These are phyloP conservation scores for Cryptococcus sp. DNA, from an alignment of 1,284 basidiomycete genomes.

Conservation along the genomic window DNA sequence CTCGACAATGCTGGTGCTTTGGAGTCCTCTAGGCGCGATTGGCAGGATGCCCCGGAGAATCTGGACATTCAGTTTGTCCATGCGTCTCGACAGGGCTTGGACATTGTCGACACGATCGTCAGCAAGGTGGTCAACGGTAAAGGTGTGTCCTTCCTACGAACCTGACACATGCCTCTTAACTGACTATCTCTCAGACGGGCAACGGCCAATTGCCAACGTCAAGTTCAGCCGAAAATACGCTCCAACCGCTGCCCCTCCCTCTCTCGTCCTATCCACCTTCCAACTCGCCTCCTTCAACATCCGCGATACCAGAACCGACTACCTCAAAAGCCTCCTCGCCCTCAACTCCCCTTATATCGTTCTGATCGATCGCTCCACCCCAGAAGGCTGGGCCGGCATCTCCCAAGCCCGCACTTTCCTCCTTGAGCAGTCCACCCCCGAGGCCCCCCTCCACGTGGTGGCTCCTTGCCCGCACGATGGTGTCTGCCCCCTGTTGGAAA, in stretches of 20 bases:
- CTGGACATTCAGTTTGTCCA: slow-evolving; percentile 29
- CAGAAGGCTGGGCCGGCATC: slow-evolving; percentile 73
- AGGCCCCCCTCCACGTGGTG: slow-evolving; percentile 32
- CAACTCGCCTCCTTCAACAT: slow-evolving; percentile 69
- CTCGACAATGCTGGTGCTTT: slow-evolving; percentile 34
- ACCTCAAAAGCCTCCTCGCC: slow-evolving; percentile 24
- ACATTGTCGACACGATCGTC: slow-evolving; percentile 30
- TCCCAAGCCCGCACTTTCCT: slow-evolving; percentile 78
- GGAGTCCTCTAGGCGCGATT: slow-evolving; percentile 1
- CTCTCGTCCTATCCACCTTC: slow-evolving; percentile 81
- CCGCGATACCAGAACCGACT: slow-evolving; percentile 30
- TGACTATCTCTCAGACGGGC: too few relatives aligned
- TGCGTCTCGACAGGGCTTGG: slow-evolving; percentile 38
- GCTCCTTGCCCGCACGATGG: slow-evolving; percentile 86
- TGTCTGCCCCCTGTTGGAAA: slow-evolving; percentile 67
- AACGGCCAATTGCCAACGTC: slow-evolving; percentile 1
- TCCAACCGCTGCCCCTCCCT: slow-evolving; percentile 36
- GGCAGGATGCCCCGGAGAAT: slow-evolving; percentile 14
- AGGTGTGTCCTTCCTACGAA: too few relatives aligned
- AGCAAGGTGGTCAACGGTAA: too few relatives aligned
- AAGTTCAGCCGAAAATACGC: slow-evolving; percentile 23
- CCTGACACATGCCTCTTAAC: too few relatives aligned
- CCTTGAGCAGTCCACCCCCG: slow-evolving; percentile 50
- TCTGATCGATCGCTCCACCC: slow-evolving; percentile 79
- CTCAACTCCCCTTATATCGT: slow-evolving; percentile 56